Conservation (phyloP, 2,329 filamentous ascomycete genomes). For the Diaporthe vexans region DNA sequence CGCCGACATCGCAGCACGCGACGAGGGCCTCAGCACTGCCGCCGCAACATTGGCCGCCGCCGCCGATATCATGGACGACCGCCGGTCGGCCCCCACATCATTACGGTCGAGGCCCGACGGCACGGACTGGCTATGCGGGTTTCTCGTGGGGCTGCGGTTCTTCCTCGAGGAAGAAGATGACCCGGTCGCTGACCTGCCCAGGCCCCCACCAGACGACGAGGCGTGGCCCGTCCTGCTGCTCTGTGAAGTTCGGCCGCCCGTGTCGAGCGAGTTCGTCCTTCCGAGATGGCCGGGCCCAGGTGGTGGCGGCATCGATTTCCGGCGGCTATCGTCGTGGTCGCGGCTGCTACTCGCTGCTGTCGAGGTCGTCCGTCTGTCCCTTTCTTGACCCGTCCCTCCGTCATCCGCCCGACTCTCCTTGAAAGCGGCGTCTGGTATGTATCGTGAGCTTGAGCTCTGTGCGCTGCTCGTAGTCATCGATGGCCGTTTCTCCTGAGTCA, state of each 20-base stretch:
- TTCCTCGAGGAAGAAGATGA: constrained; percentile 30
- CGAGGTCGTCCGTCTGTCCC: constrained; percentile 25
- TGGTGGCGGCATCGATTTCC: constrained; percentile 28
- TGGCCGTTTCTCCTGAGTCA: constrained; percentile 29
- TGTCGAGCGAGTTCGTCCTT: constrained; percentile 32
- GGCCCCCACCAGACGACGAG: constrained; percentile 19
- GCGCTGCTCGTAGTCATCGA: constrained; percentile 16
- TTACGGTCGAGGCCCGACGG: constrained; percentile 34
- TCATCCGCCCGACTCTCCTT: constrained; percentile 31
- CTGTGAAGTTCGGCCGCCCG: constrained; percentile 16
- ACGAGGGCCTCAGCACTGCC: constrained; percentile 15
- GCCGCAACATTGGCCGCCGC: constrained; percentile 30
- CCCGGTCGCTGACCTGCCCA: constrained; percentile 19
- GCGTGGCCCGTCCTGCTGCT: constrained; percentile 26
- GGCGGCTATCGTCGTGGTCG: constrained; percentile 36
- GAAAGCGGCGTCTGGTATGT: constrained; percentile 28
- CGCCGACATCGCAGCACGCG: constrained; percentile 6
- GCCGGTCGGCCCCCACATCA: constrained; percentile 13
- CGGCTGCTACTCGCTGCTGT: constrained; percentile 28
- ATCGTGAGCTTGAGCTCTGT: constrained; percentile 35
- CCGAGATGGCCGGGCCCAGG: constrained; percentile 32
- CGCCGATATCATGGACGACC: constrained; percentile 24
- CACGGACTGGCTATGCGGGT: constrained; percentile 38
- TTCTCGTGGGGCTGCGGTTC: constrained; percentile 40
- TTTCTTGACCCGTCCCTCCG: constrained; percentile 16